Base-by-base conservation (phyloP, 192 early-diverging fungal species). In the Entrophospora sp. region DNA sequence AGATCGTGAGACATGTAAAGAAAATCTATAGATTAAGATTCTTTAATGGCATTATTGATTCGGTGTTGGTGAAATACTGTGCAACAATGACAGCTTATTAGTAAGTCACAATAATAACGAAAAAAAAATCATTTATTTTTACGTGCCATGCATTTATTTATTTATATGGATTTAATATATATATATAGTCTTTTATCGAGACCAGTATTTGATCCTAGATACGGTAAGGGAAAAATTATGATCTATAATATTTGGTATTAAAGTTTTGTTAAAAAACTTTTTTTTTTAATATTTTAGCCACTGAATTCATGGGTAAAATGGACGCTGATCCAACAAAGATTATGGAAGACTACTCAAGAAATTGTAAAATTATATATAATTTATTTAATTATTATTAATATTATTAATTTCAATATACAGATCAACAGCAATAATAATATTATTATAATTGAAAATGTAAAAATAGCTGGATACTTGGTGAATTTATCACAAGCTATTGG, bases 41-140 rank as follows among this genome's bases (percentile, higher is more conserved):
- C 40, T 68, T 75, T 12, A 85, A 85, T 67, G 83, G 83, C 52
- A 83, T 85, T 24, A 71, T 85, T 37, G 83, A 85, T 66, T 81
- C 79, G 12, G 82, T 85, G 22, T 73, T 85, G 55, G 83, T 85
- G 37, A 85, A 85, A 68, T 85, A 85, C 43, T 82, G 77, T 57
- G 81, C 83, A 5, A 85, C 83, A 20, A 85, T 85, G 82, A 81
- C 82, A 13, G 83, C 83, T 5, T 85, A 83, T 63, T 81, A 83
- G 81, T 83, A 78, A 75, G 81, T 61, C 10, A 12, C n/a, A n/a
- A n/a, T n/a, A n/a, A n/a, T n/a, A n/a, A n/a, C n/a, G n/a, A n/a
- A n/a, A n/a, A n/a, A n/a, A n/a, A n/a, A n/a, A n/a, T n/a, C n/a
- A n/a, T n/a, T 46, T 14, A 27, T 25, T 9, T 43, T 18, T 2